Evolutionary conservation across 1,139 yeast genomes (phyloP), one percentile per base, ranked within the genome.

Genomic region (Diutina neorugosa): DNA sequence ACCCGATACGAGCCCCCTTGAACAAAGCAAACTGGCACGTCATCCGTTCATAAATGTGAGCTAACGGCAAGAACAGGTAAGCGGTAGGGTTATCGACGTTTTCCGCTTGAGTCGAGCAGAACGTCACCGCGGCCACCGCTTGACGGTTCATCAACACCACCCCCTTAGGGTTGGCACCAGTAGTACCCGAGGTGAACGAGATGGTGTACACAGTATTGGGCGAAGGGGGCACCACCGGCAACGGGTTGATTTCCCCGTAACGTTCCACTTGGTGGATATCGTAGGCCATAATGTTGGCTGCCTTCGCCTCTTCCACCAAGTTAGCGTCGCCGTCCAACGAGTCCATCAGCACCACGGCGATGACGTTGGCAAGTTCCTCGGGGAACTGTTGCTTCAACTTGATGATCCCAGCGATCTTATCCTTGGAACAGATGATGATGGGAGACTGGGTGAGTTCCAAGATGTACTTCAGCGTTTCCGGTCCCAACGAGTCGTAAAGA

Each of bases 401-500:
- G 49, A 80, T 62, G 40, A 81, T 64, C 49, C 63, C 65, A 31
- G 69, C 69, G 54, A 81, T 61, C 60, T 79, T 78, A 27, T 73
- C 76, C 58, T 74, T 68, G 18, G 81, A 73, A 53, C 73, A 70
- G 46, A 77, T 69, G n/a, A 81, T 66, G 4, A 82, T 74, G 2
- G 86, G 86, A 9, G 80, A 65, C 58, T 80, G 78, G 4, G 85
- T 79, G 55, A 80, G 62, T 53, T 73, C 72, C 65, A 83, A 67
- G 57, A 83, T 82, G 62, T 80, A 80, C 58, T 72, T 72, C 1
- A 86, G 75, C 6, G 88, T 73, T 37, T 73, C 75, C 1, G 81
- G 76, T 1, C 88, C 88, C 60, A 83, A 67, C 2, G 87, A 81
- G 58, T 82, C 84, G 63, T 83, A 83, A 53, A 83, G 66, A 2